Conservation (phyloP, 2,329 filamentous ascomycete genomes). For the Exophiala bonariae region DNA sequence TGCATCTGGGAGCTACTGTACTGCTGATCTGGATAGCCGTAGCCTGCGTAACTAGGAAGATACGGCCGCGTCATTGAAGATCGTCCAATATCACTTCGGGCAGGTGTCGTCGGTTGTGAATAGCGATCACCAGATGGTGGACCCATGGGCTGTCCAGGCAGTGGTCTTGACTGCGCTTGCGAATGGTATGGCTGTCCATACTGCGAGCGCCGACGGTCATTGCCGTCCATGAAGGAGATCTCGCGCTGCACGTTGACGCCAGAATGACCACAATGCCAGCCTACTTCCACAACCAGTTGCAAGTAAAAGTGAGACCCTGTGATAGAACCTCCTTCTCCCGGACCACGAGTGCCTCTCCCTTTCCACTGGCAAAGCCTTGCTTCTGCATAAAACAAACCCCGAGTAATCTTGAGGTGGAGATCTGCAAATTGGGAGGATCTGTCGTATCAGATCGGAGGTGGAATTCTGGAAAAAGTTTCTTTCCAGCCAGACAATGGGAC, state of each 20-base stretch:
- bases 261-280: slow-evolving; percentile 15
- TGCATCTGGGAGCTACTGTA: slow-evolving; percentile 56
- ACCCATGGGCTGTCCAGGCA: slow-evolving; percentile 37
- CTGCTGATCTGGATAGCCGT: slow-evolving; percentile 58
- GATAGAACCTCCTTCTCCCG: slow-evolving; percentile 10
- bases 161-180: slow-evolving; percentile 25
- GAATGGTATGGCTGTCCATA: slow-evolving; percentile 69
- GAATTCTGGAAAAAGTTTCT: too few species aligned
- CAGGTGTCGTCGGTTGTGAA: slow-evolving; percentile 40
- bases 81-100: slow-evolving; percentile 37
- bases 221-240: slow-evolving; percentile 68
- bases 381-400: slow-evolving; percentile 15
- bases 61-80: slow-evolving; percentile 37
- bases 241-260: slow-evolving; percentile 21
- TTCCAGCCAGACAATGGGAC: too few species aligned
- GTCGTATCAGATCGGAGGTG: too few species aligned
- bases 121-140: slow-evolving; percentile 48
- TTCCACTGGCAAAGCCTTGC: slow-evolving; percentile 6
- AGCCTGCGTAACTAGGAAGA: slow-evolving; percentile 45
- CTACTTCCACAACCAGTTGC: not conserved
- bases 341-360: slow-evolving; percentile 15
- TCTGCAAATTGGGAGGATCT: too few species aligned
- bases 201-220: slow-evolving; percentile 71
- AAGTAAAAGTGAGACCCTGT: slow-evolving; percentile 3
- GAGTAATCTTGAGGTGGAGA: not conserved